Evolutionary conservation across 1,139 yeast genomes (phyloP).

Genomic region (Eremothecium coryli): DNA sequence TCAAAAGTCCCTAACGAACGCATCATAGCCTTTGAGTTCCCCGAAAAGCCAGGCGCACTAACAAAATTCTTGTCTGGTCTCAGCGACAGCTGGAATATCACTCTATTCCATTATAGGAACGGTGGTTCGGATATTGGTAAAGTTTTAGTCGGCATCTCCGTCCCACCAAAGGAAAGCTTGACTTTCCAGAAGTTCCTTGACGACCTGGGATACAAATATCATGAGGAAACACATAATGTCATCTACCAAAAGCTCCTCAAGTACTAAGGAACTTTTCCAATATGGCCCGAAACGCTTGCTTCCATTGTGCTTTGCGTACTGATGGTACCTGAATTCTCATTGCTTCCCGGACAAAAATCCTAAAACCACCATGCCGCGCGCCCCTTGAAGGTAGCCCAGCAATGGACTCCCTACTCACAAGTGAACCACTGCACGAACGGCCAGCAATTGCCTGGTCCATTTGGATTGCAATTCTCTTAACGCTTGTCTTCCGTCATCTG

Average conservation of each 20-base stretch:
- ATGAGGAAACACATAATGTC: slow-evolving; percentile 75
- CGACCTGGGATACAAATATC: slow-evolving; percentile 63
- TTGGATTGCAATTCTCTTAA: too few species aligned
- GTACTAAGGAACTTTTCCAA: too few species aligned
- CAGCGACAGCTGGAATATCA: slow-evolving; percentile 78
- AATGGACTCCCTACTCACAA: too few species aligned
- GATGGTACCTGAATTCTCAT: too few species aligned
- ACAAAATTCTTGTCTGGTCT: slow-evolving; percentile 65
- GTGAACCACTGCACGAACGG: too few species aligned
- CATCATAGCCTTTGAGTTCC: slow-evolving; percentile 81
- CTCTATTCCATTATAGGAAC: slow-evolving; percentile 91
- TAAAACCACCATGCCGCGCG: too few species aligned
- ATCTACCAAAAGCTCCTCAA: slow-evolving; percentile 70
- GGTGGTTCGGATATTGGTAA: slow-evolving; percentile 94
- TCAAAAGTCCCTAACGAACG: slow-evolving; percentile 61
- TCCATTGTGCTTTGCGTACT: too few species aligned
- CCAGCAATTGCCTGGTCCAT: too few species aligned
- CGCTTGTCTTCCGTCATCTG: too few species aligned
- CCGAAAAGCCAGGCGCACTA: slow-evolving; percentile 94
- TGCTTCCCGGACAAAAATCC: too few species aligned
- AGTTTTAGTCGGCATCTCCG: slow-evolving; percentile 79
- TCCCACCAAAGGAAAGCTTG: slow-evolving; percentile 61
- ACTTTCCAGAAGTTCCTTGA: slow-evolving; percentile 61
- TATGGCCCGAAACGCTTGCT: too few species aligned
- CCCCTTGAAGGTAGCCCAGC: too few species aligned